phyloP scores from a whole-genome alignment of 805 yeast species.

The Pichia kluyveri region DNA sequence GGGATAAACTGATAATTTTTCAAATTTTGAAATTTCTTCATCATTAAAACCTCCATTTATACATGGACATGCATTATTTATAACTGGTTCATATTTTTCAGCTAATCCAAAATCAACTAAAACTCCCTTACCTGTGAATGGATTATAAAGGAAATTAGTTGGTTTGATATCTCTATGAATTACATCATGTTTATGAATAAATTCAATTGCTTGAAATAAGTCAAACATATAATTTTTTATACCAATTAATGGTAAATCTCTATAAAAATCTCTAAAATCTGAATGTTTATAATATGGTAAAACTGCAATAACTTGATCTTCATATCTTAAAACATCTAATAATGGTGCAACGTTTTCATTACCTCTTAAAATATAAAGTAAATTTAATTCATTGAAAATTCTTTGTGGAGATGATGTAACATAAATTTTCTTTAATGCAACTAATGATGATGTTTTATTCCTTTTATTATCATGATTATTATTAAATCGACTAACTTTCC shows the following conservation, averaged over 20 bases:
- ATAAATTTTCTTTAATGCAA: conserved; percentile 87
- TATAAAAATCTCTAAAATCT: conserved; percentile 80
- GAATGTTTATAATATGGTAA: conserved; percentile 86
- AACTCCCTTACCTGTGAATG: conserved; percentile 61
- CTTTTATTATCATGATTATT: conserved; percentile 17
- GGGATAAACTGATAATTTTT: conserved; percentile 23
- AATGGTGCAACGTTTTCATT: conserved; percentile 77
- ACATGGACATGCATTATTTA: conserved; percentile 47
- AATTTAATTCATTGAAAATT: conserved; percentile 77
- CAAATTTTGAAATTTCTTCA: neutral
- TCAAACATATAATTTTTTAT: conserved; percentile 76
- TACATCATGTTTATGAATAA: conserved; percentile 70
- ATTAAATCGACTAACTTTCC: neutral
- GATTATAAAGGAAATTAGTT: conserved; percentile 63
- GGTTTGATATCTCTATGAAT: conserved; percentile 90
- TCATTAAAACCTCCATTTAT: conserved; percentile 27
- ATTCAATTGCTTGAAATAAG: conserved; percentile 63
- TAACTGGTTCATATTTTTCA: conserved; percentile 36
- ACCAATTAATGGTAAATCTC: conserved; percentile 71
- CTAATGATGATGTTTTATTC: conserved; percentile 30
- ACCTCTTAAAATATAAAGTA: conserved; percentile 61
- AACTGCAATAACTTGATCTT: conserved; percentile 90
- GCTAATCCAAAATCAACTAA: conserved; percentile 91
- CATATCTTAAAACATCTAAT: conserved; percentile 75
- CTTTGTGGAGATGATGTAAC: conserved; percentile 93